Conservation (phyloP, 805 yeast species). For the Wickerhamia fluorescens region DNA sequence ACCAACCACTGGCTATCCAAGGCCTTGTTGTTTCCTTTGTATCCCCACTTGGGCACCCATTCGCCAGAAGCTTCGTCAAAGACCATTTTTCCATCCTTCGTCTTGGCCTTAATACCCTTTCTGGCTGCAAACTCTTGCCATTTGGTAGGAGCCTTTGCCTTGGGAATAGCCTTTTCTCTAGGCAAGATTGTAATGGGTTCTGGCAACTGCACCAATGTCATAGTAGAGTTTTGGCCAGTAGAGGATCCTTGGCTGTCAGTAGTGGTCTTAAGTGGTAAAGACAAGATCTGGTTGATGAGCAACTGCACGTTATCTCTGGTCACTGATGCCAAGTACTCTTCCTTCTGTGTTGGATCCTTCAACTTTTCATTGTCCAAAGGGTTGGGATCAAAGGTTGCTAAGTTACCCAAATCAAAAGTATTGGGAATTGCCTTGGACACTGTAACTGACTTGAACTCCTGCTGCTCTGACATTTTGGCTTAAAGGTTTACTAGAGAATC, state of each 20-base stretch:
- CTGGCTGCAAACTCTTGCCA: slow-evolving; percentile 96
- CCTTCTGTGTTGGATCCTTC: slow-evolving; percentile 49
- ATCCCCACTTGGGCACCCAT: slow-evolving; percentile 99
- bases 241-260: slow-evolving; percentile 60
- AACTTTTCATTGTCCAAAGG: slow-evolving; percentile 65
- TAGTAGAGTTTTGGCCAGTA: slow-evolving; percentile 60
- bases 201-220: slow-evolving; percentile 81
- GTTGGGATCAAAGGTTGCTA: slow-evolving; percentile 84
- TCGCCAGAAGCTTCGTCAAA: slow-evolving; percentile 85
- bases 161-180: slow-evolving; percentile 93
- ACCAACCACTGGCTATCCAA: slow-evolving; percentile 92
- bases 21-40: slow-evolving; percentile 84
- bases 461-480: slow-evolving; percentile 11
- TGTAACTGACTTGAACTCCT: slow-evolving; percentile 57
- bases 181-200: slow-evolving; percentile 78
- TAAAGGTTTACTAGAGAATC: no score
- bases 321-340: slow-evolving; percentile 52
- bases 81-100: slow-evolving; percentile 81
- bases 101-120: slow-evolving; percentile 90
- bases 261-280: slow-evolving; percentile 83
- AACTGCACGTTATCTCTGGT: slow-evolving; percentile 93
- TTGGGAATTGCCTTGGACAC: slow-evolving; percentile 92
- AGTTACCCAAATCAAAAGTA: slow-evolving; percentile 80
- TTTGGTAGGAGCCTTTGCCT: slow-evolving; percentile 83
- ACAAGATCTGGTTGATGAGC: slow-evolving; percentile 80